Percentiles rank a stretch among this genome's conserved stretches.
phyloP scores from a whole-genome alignment of 1,284 basidiomycete genomes.

The Cystobasidium pallidum region DNA sequence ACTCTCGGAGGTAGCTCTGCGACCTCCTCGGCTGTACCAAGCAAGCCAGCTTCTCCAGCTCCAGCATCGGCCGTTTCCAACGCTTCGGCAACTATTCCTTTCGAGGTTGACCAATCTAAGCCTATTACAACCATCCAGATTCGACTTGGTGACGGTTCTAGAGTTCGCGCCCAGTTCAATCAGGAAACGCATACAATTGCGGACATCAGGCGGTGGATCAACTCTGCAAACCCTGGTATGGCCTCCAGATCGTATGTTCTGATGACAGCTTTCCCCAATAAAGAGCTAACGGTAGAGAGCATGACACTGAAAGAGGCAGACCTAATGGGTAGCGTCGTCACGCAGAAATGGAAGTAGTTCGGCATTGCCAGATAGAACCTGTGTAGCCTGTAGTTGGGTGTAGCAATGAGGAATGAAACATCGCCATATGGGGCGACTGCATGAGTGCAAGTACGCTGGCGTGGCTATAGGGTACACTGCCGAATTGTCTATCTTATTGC shows the following conservation, averaged over 20 bases:
- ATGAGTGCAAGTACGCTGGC: too few relatives aligned
- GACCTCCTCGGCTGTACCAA: conserved; percentile 31
- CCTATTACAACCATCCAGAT: conserved; percentile 92
- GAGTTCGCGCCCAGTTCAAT: conserved; percentile 84
- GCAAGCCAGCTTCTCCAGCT: conserved; percentile 57
- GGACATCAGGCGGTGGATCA: conserved; percentile 84
- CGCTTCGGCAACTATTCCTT: conserved; percentile 62
- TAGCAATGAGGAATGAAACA: too few relatives aligned
- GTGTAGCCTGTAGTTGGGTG: too few relatives aligned
- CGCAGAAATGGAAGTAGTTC: conserved; percentile 69
- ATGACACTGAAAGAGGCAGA: conserved; percentile 75
- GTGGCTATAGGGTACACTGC: too few relatives aligned
- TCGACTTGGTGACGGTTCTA: conserved; percentile 85
- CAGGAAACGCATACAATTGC: conserved; percentile 78
- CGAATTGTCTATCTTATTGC: too few relatives aligned
- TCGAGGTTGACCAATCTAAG: conserved; percentile 77
- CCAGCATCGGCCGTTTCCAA: conserved; percentile 43
- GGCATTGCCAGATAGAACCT: too few relatives aligned
- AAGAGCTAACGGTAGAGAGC: conserved; percentile 68
- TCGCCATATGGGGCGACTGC: too few relatives aligned
- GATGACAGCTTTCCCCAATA: conserved; percentile 81
- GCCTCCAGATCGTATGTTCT: conserved; percentile 70
- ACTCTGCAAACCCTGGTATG: conserved; percentile 79
- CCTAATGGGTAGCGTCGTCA: conserved; percentile 78
- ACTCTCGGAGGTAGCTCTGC: conserved; percentile 66